These are phyloP conservation scores for Eurotiales sp. DNA, from an alignment of 2,329 filamentous ascomycete genomes.

Conservation along the genomic window DNA sequence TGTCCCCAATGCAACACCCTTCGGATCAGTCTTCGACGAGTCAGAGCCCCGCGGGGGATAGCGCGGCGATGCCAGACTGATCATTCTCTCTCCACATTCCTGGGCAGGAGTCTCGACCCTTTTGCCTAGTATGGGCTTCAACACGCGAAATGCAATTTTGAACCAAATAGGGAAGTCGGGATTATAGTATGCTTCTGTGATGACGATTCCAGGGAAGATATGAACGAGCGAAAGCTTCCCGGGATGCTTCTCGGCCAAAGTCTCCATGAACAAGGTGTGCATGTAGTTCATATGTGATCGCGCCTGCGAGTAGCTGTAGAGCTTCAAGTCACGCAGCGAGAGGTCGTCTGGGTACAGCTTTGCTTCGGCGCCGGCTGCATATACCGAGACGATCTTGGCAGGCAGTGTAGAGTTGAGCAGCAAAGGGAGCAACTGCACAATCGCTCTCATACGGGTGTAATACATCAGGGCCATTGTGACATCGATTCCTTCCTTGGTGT, in stretches of 20 bases:
- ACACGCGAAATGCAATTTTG: conserved; percentile 8
- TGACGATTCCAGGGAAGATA: conserved; percentile 11
- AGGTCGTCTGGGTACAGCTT: conserved; percentile 12
- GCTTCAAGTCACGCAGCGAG: conserved; percentile 12
- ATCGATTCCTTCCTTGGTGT: conserved; percentile 13
- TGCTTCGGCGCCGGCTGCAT: conserved; percentile 10
- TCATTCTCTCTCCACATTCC: conserved; percentile 12
- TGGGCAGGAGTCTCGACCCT: conserved; percentile 4
- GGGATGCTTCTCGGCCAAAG: conserved; percentile 8
- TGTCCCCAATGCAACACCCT: conserved; percentile 1
- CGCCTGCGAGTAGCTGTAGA: conserved; percentile 10
- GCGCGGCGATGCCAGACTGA: conserved; percentile 11
- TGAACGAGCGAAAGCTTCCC: conserved; percentile 5
- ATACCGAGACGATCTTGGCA: conserved; percentile 7
- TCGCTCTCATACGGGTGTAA: conserved; percentile 11
- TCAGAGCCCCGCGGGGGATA: conserved; percentile 4
- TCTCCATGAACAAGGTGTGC: conserved; percentile 14
- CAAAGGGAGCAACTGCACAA: conserved; percentile 7
- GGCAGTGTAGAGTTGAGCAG: conserved; percentile 11
- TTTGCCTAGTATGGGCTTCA: conserved; percentile 3
- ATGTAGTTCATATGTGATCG: conserved; percentile 14
- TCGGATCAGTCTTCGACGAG: not conserved
- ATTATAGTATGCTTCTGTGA: conserved; percentile 1
- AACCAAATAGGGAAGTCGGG: conserved; percentile 8
- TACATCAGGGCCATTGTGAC: conserved; percentile 14